Base-by-base conservation (phyloP, 2,329 filamentous ascomycete species). In the Cladosporium sp. region DNA sequence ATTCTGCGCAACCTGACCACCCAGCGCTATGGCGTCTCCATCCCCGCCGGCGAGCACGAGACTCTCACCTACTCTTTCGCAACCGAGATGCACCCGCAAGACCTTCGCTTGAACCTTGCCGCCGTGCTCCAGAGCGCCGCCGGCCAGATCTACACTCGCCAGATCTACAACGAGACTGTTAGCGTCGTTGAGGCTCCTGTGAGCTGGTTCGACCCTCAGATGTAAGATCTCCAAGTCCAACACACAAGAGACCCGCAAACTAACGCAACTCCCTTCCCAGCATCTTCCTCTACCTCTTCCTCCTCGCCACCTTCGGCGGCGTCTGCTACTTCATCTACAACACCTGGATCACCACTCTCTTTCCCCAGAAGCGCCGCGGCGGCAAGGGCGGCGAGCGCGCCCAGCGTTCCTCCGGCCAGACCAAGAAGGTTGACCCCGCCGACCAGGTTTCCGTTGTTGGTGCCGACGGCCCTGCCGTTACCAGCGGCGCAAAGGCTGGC, bases 311-410 rank as follows among this genome's bases (percentile, higher is more conserved):
- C 69, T 96, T 96, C 78, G 88, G 81, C 70, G 93, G 91, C 68
- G 92, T 89, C 63, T 87, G 90, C 78, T 97, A 94, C 88, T 97
- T 97, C 80, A 92, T 97, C 82, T 99, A 99, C 87, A 95, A 90
- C 84, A 96, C 94, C 75, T 98, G 94, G 93, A 91, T 99, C 80
- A 91, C 93, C 74, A 89, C 93, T 16, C 91, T 99, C 77, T 97
- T 98, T 85, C 94, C 95, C 58, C 92, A 97, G 84, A 89, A 88
- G 80, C 83, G 82, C 74, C 82, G 84, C 68, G 78, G 82, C 65
- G 84, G 83, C 72, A 86, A 86, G 78, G 82, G 82, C 68, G 80
- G 90, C 71, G 91, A 92, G 83, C 87, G 88, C 69, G 82, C 85
- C 66, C 87, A 86, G 78, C 82, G 82, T 74, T 81, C 85, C 33